Base-by-base conservation (phyloP, 495 filamentous ascomycete genomes). In the Glarea lozoyensis region DNA sequence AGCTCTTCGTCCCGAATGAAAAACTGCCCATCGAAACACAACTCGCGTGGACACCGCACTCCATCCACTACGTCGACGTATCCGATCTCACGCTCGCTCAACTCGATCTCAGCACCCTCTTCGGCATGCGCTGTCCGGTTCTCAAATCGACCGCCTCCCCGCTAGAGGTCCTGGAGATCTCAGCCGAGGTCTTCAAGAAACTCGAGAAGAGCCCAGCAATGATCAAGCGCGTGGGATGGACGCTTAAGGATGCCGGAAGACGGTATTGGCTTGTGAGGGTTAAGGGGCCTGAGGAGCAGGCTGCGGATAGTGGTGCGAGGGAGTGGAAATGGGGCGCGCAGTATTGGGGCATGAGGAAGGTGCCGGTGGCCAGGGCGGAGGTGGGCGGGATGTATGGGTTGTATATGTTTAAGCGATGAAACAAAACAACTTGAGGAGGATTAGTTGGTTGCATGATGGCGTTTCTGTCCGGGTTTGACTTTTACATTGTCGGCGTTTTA, bases 291-390 rank as follows among this genome's bases (percentile, higher is more conserved):
- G 55, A 62, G 22, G 59, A 43, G 2, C 38, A 54, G 6, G 7
- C 25, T 29, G 18, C 15, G n/a, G 65, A 70, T 54, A 55, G 51
- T 42, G 54, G 56, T 16, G 33, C 13, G 4, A 49, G 60, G 9
- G 67, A 67, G 23, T 94, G 87, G 87, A 94, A 94, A 67, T 85
- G 88, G 84, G 87, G 87, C 10, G 86, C 85, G n/a, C 74, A 75
- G 45, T 82, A 76, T 65, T 92, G 87, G 86, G 87, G 87, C 12
- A 88, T 86, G 77, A 73, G 83, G 32, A 94, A 94, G 70, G 70
- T 88, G 21, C 86, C 86, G 10, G 79, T 92, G 40, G 84, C 82
- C 10, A 61, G 69, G 27, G 78, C 80, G 5, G 84, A 89, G 51
- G 84, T 92, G 2, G 84, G 83, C 10, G 87, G 87, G 17, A 79